Percentiles rank a stretch among this genome's conserved stretches.
phyloP scores from a whole-genome alignment of 306 rosid genomes.

The Glycine soja region DNA sequence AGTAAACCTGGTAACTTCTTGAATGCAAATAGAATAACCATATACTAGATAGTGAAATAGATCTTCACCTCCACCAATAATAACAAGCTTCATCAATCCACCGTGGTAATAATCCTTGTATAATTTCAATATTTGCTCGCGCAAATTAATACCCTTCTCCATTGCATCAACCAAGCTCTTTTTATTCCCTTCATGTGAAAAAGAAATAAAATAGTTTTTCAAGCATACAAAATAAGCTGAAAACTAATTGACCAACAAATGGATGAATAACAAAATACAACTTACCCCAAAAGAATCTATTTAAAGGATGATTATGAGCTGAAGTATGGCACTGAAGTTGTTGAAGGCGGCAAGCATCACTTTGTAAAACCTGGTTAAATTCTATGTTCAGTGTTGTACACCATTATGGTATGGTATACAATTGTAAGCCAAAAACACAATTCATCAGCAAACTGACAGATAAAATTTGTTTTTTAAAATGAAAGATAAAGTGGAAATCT shows the following conservation, averaged over 20 bases:
- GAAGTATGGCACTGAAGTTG: constrained; percentile 95
- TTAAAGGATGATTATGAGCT: constrained; percentile 75
- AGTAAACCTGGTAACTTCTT: constrained; percentile 3
- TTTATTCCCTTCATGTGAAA: constrained; percentile 79
- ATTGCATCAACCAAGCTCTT: constrained; percentile 94
- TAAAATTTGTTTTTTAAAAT: constrained; percentile 10
- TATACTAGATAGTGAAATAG: constrained; percentile 29
- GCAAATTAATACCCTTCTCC: constrained; percentile 86
- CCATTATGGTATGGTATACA: constrained; percentile 48
- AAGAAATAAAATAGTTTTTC: constrained; percentile 28
- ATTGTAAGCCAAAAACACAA: constrained; percentile 47
- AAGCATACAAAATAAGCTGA: constrained; percentile 37
- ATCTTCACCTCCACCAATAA: constrained; percentile 95
- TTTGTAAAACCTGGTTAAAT: constrained; percentile 90
- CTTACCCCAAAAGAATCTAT: constrained; percentile 89
- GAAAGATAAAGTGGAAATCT: constrained; percentile 33
- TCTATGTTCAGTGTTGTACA: constrained; percentile 65
- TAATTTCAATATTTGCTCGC: constrained; percentile 75
- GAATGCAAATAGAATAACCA: constrained; percentile 9
- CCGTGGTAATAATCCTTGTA: constrained; percentile 85
- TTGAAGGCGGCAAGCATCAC: constrained; percentile 88
- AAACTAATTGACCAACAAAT: constrained; percentile 33
- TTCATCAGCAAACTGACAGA: constrained; percentile 46
- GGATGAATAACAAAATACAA: constrained; percentile 39
- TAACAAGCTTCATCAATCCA: constrained; percentile 95